Evolutionary conservation across 2,329 filamentous ascomycete genomes (phyloP).

Genomic region (Xylariaceae sp.): DNA sequence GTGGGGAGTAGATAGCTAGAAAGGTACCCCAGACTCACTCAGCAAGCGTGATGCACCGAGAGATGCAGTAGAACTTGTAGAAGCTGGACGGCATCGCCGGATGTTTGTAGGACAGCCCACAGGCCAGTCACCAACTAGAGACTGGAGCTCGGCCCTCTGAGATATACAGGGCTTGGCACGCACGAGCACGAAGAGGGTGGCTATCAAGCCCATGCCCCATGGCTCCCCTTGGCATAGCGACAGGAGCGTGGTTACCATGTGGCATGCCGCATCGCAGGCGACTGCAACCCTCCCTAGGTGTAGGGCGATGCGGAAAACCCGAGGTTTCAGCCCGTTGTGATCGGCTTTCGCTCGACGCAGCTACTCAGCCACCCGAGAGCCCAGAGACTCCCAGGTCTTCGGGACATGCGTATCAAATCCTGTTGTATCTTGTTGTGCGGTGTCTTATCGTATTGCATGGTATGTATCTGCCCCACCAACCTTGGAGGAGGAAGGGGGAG

Average conservation of each 20-base stretch:
- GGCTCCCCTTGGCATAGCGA: neutral
- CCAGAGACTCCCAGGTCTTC: neutral
- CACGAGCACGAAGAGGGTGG: neutral
- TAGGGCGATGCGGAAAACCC: neutral
- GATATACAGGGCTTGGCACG: neutral
- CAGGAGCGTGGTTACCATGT: constrained; percentile 2
- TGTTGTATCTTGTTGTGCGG: neutral
- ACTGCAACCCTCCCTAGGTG: constrained; percentile 7
- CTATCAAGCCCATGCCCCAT: neutral
- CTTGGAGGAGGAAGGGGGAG: neutral
- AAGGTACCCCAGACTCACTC: neutral
- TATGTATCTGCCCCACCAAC: neutral
- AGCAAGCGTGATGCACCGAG: neutral
- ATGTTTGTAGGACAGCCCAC: neutral
- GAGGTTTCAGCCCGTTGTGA: neutral
- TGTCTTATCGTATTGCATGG: neutral
- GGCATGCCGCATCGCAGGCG: constrained; percentile 16
- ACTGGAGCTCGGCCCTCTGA: neutral
- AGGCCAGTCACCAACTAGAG: neutral
- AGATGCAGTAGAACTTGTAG: constrained; percentile 5
- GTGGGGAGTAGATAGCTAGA: too few relatives aligned
- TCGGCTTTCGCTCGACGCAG: neutral
- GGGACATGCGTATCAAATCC: neutral
- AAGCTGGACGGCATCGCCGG: constrained; percentile 1
- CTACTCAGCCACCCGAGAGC: neutral